Base-by-base conservation (phyloP, 2,329 filamentous ascomycete genomes). In the Zarea fungicola region DNA sequence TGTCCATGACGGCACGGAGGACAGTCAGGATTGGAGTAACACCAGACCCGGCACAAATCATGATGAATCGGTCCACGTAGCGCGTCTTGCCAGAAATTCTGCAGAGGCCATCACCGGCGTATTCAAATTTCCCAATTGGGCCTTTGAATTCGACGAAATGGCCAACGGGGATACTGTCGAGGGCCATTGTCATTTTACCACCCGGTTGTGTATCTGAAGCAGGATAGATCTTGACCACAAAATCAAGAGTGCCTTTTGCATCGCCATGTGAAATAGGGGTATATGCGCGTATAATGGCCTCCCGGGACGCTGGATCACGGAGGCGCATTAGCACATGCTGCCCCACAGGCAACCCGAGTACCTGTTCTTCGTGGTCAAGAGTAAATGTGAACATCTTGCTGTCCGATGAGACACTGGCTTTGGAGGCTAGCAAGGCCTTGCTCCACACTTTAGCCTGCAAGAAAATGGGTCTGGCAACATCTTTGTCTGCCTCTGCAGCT, bases 11-110 rank as follows among this genome's bases (percentile, higher is more conserved):
- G 0, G 87, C 85, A 6, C 87, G 75, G 44, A 95, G 71, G 3
- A 95, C 87, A 60, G 93, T 87, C 62, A 84, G 93, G 54, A 96
- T 87, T 0, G 91, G 91, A n/a, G 91, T 96, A 59, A 96, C 86
- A 1, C 91, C 91, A n/a, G 81, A 88, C 6, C 91, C 91, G 13
- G 79, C 91, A 58, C 88, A 93, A 26, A 96, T 83, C 89, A 96
- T 95, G 61, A 87, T 73, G 64, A 96, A 89, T 11, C 76, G 77
- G 46, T 76, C 78, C 1, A 95, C 78, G 0, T 58, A 65, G 9
- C 83, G 71, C 50, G 73, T 63, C 18, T 71, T 74, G 0, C 78
- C 78, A 26, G 78, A 78, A 34, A 95, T 68, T 1, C 69, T 61
- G 58, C 86, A 89, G 2, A 66, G 54, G 0, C 90, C 89, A 0